Percentiles rank a stretch among this genome's conserved stretches.
phyloP scores from a whole-genome alignment of 257 asterid species.

The Voacanga thouarsii region DNA sequence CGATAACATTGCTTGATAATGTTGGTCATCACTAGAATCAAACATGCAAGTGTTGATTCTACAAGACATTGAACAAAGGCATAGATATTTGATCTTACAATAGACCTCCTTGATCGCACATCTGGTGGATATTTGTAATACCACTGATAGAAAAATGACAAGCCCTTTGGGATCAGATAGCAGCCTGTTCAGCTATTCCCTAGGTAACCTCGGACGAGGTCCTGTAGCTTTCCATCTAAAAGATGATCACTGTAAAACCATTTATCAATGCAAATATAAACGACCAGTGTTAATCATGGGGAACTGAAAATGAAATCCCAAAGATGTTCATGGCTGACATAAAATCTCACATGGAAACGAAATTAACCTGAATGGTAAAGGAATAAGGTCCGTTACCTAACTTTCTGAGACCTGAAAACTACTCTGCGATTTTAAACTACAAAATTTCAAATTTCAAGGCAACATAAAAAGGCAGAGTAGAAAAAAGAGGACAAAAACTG shows the following conservation, averaged over 20 bases:
- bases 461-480: constrained; percentile 4
- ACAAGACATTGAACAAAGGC: constrained; percentile 26
- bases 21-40: constrained; percentile 57
- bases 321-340: neutral
- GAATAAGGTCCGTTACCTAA: neutral
- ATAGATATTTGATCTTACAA: constrained; percentile 41
- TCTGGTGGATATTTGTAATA: constrained; percentile 46
- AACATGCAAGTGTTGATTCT: constrained; percentile 46
- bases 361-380: neutral
- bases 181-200: too few relatives aligned
- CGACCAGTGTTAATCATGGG: neutral
- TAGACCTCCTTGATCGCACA: constrained; percentile 52
- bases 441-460: constrained; percentile 24
- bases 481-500: neutral
- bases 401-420: constrained; percentile 13
- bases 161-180: constrained; percentile 60
- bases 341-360: neutral
- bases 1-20: constrained; percentile 44
- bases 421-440: constrained; percentile 29
- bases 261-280: too few relatives aligned
- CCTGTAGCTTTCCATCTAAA: constrained; percentile 60
- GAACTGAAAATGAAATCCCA: neutral
- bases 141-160: constrained; percentile 48
- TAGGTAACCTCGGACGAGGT: constrained; percentile 80
- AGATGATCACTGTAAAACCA: neutral